Evolutionary conservation across 768 basidiomycete species (phyloP), one percentile per base, ranked within the genome.

Genomic region (Paxillus rubicundulus): DNA sequence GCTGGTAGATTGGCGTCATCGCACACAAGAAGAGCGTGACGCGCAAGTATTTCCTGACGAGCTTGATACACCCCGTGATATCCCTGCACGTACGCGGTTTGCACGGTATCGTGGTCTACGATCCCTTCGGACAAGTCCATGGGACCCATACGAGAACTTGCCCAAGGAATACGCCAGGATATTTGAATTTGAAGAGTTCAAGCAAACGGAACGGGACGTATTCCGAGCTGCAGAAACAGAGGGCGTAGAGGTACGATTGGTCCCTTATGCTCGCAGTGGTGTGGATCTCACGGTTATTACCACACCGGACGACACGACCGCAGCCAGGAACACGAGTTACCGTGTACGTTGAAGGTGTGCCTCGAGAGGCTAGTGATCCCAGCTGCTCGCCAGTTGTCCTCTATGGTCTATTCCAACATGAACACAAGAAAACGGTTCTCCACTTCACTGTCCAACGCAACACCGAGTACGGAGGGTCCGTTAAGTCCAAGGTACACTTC

Each of bases 141-240:
- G 96, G 97, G 97, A 98, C 67, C 86, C 96, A 8, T 98, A 88
- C 61, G 96, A 99, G 71, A 95, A 95, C 63, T 76, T 99, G 10
- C 96, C 96, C 12, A 73, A 86, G 45, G 94, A 99, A 66, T 98
- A 98, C 63, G 92, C 88, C 2, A 81, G 88, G 38, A 96, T 98
- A 60, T 99, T 98, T 73, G 91, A 94, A 67, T 97, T 98, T 63
- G 94, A 98, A 70, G 91, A 95, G 61, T 97, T 89, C 74, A 89
- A 85, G 67, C 81, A 87, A 17, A 97, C 93, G 5, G 87, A 91
- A 61, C 76, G 87, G 10, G 77, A 75, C 40, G 81, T 92, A 33
- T 81, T 78, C 49, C 77, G 84, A 53, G 74, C 81, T 47, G 85
- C 85, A 12, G 85, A 87, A 44, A 73, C 80, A 42, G 88, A 92